Evolutionary conservation across 164 flowering plant species (phyloP).

Genomic region (Macadamia tetraphylla): DNA sequence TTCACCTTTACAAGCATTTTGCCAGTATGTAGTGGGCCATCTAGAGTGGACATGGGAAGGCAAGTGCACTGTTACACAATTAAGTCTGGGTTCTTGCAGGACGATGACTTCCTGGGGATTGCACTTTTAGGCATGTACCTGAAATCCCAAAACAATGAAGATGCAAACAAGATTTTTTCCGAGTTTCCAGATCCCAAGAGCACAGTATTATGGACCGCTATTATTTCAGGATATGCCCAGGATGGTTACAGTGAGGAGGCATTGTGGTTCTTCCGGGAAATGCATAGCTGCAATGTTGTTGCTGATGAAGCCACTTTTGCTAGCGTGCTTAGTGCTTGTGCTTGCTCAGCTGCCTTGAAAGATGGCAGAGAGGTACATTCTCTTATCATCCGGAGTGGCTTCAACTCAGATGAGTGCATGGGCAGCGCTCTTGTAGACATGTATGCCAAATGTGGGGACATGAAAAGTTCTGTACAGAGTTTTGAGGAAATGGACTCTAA

Average conservation of each 20-base stretch:
- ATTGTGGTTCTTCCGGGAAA: slow-evolving; percentile 44
- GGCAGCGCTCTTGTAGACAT: slow-evolving; percentile 77
- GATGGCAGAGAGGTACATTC: slow-evolving; percentile 66
- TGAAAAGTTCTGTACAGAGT: slow-evolving; percentile 51
- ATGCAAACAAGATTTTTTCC: slow-evolving; percentile 51
- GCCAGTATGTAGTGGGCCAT: slow-evolving; percentile 44
- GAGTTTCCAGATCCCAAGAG: slow-evolving; percentile 56
- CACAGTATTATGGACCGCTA: slow-evolving; percentile 66
- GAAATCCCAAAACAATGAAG: slow-evolving; percentile 32
- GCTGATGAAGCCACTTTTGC: slow-evolving; percentile 90
- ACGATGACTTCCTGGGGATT: slow-evolving; percentile 49
- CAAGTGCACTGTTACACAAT: slow-evolving; percentile 59
- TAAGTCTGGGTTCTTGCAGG: slow-evolving; percentile 42
- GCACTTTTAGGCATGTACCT: slow-evolving; percentile 77
- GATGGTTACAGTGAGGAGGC: slow-evolving; percentile 54
- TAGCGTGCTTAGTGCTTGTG: slow-evolving; percentile 66
- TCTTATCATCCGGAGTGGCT: slow-evolving; percentile 55
- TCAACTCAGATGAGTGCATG: slow-evolving; percentile 51
- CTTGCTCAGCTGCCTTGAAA: slow-evolving; percentile 46
- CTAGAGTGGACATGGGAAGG: slow-evolving; percentile 40
- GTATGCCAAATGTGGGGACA: slow-evolving; percentile 94
- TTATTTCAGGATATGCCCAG: slow-evolving; percentile 70
- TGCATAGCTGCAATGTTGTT: slow-evolving; percentile 40
- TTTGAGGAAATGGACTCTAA: slow-evolving; percentile 53
- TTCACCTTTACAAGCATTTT: slow-evolving; percentile 71